Evolutionary conservation across 352 stramenopile genomes (phyloP).

Genomic region (Phytophthora foliorum): DNA sequence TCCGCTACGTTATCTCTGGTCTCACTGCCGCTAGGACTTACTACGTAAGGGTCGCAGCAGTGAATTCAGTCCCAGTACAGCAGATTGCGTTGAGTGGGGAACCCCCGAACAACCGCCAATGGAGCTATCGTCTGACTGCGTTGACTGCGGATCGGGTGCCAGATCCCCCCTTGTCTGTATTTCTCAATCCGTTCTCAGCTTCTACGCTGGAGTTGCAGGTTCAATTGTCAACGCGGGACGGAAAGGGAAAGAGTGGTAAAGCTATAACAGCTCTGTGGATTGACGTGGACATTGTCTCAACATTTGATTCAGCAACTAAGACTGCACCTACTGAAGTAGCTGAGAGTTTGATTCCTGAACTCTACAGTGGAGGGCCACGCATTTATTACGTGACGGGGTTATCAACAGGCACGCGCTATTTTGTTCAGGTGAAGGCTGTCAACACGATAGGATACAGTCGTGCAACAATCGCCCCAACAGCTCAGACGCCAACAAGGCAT

Average conservation of each 20-base stretch:
- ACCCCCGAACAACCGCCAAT: conserved; percentile 93
- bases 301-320: conserved; percentile 74
- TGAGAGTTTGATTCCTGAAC: conserved; percentile 42
- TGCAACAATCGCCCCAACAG: conserved; percentile 65
- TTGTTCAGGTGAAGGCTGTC: conserved; percentile 85
- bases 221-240: conserved; percentile 72
- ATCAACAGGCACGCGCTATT: conserved; percentile 81
- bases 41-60: conserved; percentile 92
- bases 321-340: conserved; percentile 51
- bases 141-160: conserved; percentile 89
- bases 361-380: conserved; percentile 66
- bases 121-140: conserved; percentile 81
- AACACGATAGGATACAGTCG: conserved; percentile 78
- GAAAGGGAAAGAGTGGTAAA: conserved; percentile 51
- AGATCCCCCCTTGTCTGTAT: conserved; percentile 68
- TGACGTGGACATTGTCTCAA: conserved; percentile 75
- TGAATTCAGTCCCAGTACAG: conserved; percentile 92
- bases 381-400: conserved; percentile 82
- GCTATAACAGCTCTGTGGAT: conserved; percentile 73
- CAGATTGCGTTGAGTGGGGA: conserved; percentile 81
- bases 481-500: conserved; percentile 62
- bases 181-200: conserved; percentile 64
- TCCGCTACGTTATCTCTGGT: conserved; percentile 76
- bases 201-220: conserved; percentile 83
- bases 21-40: conserved; percentile 83